Base-by-base conservation (phyloP, 2,329 filamentous ascomycete species). In the Berkeleyomyces basicola region DNA sequence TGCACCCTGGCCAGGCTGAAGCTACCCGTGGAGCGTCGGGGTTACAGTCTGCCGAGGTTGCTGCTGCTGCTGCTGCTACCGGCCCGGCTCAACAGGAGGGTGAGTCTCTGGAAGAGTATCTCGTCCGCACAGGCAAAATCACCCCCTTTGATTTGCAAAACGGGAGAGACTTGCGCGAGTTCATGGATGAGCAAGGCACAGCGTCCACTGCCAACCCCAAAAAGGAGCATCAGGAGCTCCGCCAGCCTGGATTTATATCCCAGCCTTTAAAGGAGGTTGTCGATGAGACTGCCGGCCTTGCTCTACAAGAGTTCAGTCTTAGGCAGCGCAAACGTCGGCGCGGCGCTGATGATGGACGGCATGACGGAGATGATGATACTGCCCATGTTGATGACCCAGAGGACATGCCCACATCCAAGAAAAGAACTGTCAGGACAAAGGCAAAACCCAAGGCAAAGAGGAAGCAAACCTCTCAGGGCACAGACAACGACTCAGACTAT, bases 81-180 rank as follows among this genome's bases (percentile, higher is more conserved):
- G 66, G 63, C 7, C 66, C 66, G 6, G 39, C 37, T 5, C 63
- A 61, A 16, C 59, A 64, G 39, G 64, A 65, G 4, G 88, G 88
- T 65, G 93, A 97, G 75, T 90, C 82, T 33, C 84, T 89, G 65
- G 83, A 91, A 59, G 91, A 96, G 57, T 99, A 88, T 71, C 80
- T 99, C 57, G 93, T 99, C 58, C 84, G 93, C 37, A 99, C 92
- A 0, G 93, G 93, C 65, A 97, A 97, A 74, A 97, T 99, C 67
- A 99, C 93, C 0, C 93, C 93, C 0, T 99, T 99, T 70, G 88
- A 90, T 42, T 42, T 64, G 6, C 88, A 86, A 66, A 81, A 95
- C 68, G 1, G 78, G 78, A 3, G 77, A 82, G 37, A 82, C 80
- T 2, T 78, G 84, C 90, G 96, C 70, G 86, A 90, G 63, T 55